A percentile compares a stretch with the other conserved stretches of the same genome.
Evolutionary conservation across 371 early-diverging fungal species (phyloP).

Genomic region (Mucor indicus): DNA sequence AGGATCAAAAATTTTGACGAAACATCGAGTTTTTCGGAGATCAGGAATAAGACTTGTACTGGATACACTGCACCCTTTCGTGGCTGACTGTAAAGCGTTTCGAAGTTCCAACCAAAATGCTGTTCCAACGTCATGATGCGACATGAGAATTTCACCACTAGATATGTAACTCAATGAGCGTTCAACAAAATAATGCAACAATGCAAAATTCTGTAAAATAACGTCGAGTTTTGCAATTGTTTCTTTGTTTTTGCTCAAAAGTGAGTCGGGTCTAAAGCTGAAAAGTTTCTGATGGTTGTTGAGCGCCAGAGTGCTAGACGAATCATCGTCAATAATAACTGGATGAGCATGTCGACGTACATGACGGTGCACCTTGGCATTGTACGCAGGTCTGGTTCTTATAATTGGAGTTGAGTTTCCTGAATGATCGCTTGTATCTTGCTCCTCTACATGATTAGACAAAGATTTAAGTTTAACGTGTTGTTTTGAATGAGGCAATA

Average conservation of each 20-base stretch:
- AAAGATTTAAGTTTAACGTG: conserved; percentile 4
- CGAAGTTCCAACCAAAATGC: conserved; percentile 38
- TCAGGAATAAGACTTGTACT: conserved; percentile 23
- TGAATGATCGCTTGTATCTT: conserved; percentile 6
- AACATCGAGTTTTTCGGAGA: conserved; percentile 56
- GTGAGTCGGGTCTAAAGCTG: conserved; percentile 23
- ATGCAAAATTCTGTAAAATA: conserved; percentile 24
- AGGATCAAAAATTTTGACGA: conserved; percentile 64
- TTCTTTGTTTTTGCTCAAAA: conserved; percentile 25
- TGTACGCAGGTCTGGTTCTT: neutral
- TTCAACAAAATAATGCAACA: conserved; percentile 49
- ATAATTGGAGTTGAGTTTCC: conserved; percentile 10
- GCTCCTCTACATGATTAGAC: neutral
- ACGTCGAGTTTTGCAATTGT: conserved; percentile 18
- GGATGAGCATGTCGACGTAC: conserved; percentile 8
- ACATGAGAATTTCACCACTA: conserved; percentile 57
- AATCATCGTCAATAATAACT: neutral
- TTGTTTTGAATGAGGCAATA: neutral
- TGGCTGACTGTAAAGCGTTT: conserved; percentile 21
- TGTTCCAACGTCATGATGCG: conserved; percentile 43
- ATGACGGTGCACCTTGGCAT: conserved; percentile 11
- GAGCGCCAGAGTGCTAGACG: neutral
- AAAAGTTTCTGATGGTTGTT: conserved; percentile 8
- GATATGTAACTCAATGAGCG: conserved; percentile 43
- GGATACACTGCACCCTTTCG: conserved; percentile 14